These are phyloP conservation scores for Hirsutella rhossiliensis DNA, from an alignment of 2,329 filamentous ascomycete genomes.

Conservation along the genomic window DNA sequence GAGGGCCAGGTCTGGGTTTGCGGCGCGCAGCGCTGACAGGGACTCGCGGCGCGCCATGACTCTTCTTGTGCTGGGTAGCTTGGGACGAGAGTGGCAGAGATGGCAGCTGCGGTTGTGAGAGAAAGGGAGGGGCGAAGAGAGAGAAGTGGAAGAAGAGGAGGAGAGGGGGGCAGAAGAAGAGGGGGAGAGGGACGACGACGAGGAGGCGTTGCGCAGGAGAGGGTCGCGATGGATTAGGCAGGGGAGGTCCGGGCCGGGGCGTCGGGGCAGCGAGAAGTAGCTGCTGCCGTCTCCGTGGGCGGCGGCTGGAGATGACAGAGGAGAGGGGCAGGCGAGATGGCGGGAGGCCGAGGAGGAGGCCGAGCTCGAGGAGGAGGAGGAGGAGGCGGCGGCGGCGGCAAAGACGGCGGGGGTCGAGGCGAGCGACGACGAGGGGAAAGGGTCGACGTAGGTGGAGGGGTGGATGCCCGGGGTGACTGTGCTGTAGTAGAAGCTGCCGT, in stretches of 20 bases:
- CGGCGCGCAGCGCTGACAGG: conserved; percentile 40
- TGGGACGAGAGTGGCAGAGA: background rate
- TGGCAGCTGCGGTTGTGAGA: background rate
- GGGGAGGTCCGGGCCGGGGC: background rate
- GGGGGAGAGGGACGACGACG: background rate
- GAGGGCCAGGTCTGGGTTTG: conserved; percentile 43
- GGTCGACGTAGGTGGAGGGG: conserved; percentile 11
- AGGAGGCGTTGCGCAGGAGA: too few species aligned
- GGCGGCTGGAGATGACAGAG: background rate
- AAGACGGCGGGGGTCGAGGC: background rate
- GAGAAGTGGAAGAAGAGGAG: background rate
- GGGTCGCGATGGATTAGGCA: too few species aligned
- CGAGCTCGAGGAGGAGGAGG: background rate
- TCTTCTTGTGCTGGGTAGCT: background rate
- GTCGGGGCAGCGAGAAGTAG: background rate
- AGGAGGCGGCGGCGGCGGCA: background rate
- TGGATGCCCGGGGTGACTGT: conserved; percentile 15
- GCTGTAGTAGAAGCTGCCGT: conserved; percentile 5
- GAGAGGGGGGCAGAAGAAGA: background rate
- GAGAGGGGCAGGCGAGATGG: background rate
- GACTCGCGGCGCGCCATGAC: conserved; percentile 36
- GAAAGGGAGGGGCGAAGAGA: background rate
- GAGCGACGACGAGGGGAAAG: too few species aligned
- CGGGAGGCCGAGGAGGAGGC: background rate
- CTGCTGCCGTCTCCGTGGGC: background rate